These are phyloP conservation scores for Solanum medicagineum DNA, from an alignment of 257 asterid genomes.

Conservation along the genomic window DNA sequence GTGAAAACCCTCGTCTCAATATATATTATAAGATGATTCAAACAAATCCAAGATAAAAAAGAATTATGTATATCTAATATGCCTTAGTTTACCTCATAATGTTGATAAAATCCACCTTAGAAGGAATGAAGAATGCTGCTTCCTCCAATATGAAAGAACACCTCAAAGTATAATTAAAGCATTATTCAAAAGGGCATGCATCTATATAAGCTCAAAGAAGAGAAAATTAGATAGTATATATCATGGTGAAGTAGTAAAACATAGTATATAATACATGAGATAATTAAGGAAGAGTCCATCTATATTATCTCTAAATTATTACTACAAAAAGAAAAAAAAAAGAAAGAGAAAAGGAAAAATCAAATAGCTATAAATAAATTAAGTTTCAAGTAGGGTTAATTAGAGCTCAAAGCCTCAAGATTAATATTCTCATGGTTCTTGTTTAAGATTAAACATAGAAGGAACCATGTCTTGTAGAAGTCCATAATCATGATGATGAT, in stretches of 20 bases:
- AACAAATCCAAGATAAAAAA: neutral
- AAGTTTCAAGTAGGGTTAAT: neutral
- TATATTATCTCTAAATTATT: neutral
- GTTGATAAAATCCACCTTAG: neutral
- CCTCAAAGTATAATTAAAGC: neutral
- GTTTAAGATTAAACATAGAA: slow-evolving; percentile 19
- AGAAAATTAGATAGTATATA: neutral
- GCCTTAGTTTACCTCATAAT: neutral
- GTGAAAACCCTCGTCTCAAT: too few species aligned
- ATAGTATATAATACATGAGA: neutral
- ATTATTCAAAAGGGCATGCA: neutral
- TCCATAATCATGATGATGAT: slow-evolving; percentile 15
- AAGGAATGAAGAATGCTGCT: neutral
- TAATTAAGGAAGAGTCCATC: neutral
- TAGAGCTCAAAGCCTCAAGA: neutral
- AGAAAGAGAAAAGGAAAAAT: neutral
- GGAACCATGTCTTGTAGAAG: slow-evolving; percentile 31
- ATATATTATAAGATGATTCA: neutral
- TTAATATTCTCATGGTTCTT: slow-evolving; percentile 2
- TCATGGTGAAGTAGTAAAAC: neutral
- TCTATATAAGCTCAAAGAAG: neutral
- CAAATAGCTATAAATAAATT: neutral
- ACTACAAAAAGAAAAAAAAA: neutral
- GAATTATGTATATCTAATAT: neutral
- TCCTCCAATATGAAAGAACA: neutral